Percentiles rank a stretch among this genome's conserved stretches.
These are phyloP conservation scores for Colletotrichum sp. DNA, from an alignment of 2,329 filamentous ascomycete species.

Conservation along the genomic window DNA sequence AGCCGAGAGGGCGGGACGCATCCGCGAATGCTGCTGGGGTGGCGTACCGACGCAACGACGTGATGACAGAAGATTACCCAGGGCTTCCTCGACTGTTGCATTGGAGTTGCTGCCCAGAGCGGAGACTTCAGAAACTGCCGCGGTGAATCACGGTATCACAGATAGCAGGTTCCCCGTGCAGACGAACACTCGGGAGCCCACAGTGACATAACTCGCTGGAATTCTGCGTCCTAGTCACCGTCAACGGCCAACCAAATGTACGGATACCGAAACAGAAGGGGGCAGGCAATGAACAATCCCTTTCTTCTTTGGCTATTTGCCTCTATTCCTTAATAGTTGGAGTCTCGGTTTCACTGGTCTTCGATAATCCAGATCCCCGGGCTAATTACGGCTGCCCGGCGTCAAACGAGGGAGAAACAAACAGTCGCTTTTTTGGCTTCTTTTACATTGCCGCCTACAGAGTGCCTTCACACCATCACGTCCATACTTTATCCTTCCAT, in stretches of 20 bases:
- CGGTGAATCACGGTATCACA: neutral
- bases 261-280: neutral
- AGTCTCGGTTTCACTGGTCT: constrained; percentile 1
- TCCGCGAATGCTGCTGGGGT: constrained; percentile 1
- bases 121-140: neutral
- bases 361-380: neutral
- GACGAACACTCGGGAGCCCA: neutral
- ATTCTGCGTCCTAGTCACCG: neutral
- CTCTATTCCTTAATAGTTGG: neutral
- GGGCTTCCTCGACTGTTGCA: constrained; percentile 2
- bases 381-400: neutral
- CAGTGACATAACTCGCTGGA: neutral
- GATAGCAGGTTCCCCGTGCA: neutral
- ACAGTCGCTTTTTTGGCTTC: neutral
- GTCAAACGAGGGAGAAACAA: constrained; percentile 17
- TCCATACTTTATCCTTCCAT: neutral
- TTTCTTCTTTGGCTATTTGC: constrained; percentile 1
- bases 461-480: neutral
- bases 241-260: neutral
- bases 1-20: neutral
- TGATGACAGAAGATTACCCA: constrained; percentile 6
- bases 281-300: neutral
- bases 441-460: constrained; percentile 4
- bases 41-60: constrained; percentile 8
- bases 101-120: constrained; percentile 3